These are phyloP conservation scores for Sarocladium strictum DNA, from an alignment of 2,329 filamentous ascomycete genomes.

Conservation along the genomic window DNA sequence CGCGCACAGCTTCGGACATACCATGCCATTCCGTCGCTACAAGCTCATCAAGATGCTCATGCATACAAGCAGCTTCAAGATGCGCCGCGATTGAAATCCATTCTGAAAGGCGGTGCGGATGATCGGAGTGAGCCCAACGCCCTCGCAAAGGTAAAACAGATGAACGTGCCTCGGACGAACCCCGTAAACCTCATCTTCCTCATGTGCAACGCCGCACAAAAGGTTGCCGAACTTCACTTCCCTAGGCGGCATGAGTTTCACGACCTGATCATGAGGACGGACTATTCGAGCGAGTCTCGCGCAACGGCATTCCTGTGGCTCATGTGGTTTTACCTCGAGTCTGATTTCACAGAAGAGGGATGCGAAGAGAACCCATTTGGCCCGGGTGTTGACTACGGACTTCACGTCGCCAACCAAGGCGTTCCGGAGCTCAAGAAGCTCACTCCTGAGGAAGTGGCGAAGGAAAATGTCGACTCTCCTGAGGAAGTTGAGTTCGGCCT, in stretches of 20 bases:
- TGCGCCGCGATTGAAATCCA: conserved; percentile 91
- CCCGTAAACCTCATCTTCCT: conserved; percentile 97
- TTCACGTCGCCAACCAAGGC: conserved; percentile 61
- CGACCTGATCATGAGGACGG: conserved; percentile 88
- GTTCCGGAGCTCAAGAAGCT: conserved; percentile 63
- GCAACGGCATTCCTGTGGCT: conserved; percentile 91
- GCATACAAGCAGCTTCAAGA: conserved; percentile 98
- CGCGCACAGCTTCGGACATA: conserved; percentile 95
- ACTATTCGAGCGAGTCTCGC: conserved; percentile 73
- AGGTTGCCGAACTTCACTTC: conserved; percentile 91
- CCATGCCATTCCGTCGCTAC: conserved; percentile 92
- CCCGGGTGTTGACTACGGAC: conserved; percentile 57
- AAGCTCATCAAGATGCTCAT: conserved; percentile 89
- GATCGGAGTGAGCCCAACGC: conserved; percentile 79
- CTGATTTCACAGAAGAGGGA: conserved; percentile 83
- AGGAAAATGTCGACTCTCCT: conserved; percentile 69
- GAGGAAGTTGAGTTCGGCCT: conserved; percentile 66
- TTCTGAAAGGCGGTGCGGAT: conserved; percentile 92
- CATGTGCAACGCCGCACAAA: conserved; percentile 81
- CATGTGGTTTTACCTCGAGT: conserved; percentile 99
- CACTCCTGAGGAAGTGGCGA: conserved; percentile 56
- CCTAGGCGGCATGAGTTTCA: conserved; percentile 83
- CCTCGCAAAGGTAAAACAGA: conserved; percentile 72
- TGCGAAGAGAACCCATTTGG: conserved; percentile 91
- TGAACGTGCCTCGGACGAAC: conserved; percentile 69